Evolutionary conservation across 108 stramenopile genomes (phyloP), one percentile per base, ranked within the genome.

Genomic region (Hondaea fermentalgiana): DNA sequence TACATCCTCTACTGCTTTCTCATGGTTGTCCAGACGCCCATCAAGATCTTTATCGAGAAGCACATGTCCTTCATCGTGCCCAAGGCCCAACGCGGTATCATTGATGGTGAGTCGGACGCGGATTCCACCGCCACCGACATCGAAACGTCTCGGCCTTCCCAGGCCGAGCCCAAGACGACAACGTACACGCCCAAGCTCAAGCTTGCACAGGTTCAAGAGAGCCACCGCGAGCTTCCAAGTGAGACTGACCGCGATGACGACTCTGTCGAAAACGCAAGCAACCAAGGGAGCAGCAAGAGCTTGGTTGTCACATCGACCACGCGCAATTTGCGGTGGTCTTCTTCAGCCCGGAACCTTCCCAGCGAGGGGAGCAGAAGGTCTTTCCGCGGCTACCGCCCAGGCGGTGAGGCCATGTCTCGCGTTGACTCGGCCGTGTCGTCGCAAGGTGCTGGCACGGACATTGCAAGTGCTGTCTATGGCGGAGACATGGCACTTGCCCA

Each of bases 1-100:
- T 97, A 97, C 90, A 12, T 95, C 44, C 94, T 92, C 12, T 97
- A 97, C 91, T 91, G 92, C 72, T 5, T 95, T 64, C 60, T 97
- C 83, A 96, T 96, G 97, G 92, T 89, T 90, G 89, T 92, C 51
- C 95, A 96, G 64, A 17, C 14, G 21, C 64, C 64, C 64, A 69
- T 69, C 17, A 69, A 69, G 64, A 14, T 14, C 8, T 69, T 69
- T 17, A 69, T 69, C 64, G 64, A 69, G 64, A 69, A 8, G 35
- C 64, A 69, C 64, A 23, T 69, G 35, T 1, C 64, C 17, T 42
- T 42, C 0, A 69, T 69, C 35, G 25, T 69, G 21, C 64, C 64
- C 42, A 42, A 69, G 64, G 64, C 64, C 64, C 64, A 69, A 23
- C 64, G 64, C 64, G 42, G 8, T 0, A 69, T 10, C 64, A 23